Evolutionary conservation across 2,329 filamentous ascomycete species (phyloP).

Genomic region (Xylariales sp.): DNA sequence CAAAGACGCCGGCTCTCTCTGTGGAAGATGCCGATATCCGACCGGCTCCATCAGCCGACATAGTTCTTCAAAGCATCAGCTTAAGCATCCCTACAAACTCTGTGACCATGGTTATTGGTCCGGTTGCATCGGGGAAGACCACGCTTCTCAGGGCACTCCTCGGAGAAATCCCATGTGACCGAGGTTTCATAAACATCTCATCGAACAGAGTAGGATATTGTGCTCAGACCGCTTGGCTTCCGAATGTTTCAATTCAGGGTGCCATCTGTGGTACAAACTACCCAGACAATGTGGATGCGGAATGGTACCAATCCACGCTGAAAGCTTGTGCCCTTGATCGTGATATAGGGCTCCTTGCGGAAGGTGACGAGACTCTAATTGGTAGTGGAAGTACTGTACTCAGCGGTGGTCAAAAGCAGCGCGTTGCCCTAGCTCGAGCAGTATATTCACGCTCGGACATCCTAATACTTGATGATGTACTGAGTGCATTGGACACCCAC

Average conservation of each 20-base stretch:
- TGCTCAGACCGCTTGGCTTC: background rate
- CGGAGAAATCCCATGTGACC: constrained; percentile 26
- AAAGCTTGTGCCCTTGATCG: background rate
- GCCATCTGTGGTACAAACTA: background rate
- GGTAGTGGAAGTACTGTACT: constrained; percentile 40
- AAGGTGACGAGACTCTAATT: constrained; percentile 32
- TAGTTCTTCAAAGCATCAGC: constrained; percentile 24
- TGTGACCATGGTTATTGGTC: constrained; percentile 35
- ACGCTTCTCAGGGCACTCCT: constrained; percentile 36
- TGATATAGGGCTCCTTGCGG: constrained; percentile 7
- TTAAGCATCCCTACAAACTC: constrained; percentile 23
- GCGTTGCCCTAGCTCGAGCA: constrained; percentile 28
- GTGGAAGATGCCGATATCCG: background rate
- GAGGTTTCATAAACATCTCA: constrained; percentile 17
- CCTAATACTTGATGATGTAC: constrained; percentile 29
- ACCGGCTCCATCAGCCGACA: background rate
- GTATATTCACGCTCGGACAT: constrained; percentile 24
- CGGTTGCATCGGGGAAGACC: constrained; percentile 40
- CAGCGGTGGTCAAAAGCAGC: constrained; percentile 42
- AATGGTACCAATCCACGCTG: background rate
- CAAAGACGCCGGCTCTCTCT: background rate
- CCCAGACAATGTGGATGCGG: background rate
- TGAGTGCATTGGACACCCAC: constrained; percentile 28
- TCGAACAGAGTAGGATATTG: background rate
- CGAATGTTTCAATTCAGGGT: background rate